Evolutionary conservation across 192 early-diverging fungal species (phyloP).

Genomic region (Rhizophagus clarus): DNA sequence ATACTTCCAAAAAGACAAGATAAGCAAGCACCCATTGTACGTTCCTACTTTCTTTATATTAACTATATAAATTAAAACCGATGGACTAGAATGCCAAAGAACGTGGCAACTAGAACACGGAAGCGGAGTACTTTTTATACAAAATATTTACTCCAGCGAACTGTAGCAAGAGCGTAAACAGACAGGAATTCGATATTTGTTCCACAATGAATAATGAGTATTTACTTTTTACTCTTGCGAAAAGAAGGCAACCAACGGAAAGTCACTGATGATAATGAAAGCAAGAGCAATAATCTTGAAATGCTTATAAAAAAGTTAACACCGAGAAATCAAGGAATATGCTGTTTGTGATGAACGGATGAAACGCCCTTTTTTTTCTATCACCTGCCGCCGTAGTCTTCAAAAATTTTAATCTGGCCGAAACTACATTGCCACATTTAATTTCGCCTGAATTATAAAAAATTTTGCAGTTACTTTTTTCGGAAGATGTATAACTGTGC

Average conservation of each 20-base stretch:
- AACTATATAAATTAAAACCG: background rate
- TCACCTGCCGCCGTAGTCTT: too few species aligned
- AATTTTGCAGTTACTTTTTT: too few species aligned
- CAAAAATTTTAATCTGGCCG: too few species aligned
- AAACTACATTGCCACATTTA: too few species aligned
- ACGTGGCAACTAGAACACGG: background rate
- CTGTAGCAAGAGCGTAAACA: background rate
- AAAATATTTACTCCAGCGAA: background rate
- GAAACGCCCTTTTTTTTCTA: background rate
- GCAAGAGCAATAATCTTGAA: background rate
- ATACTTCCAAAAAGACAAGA: slow-evolving; percentile 28
- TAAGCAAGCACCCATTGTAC: slow-evolving; percentile 27
- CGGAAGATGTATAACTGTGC: too few species aligned
- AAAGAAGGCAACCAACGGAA: background rate
- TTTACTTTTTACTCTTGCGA: background rate
- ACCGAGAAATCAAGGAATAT: background rate
- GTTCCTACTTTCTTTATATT: background rate
- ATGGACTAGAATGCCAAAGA: slow-evolving; percentile 6
- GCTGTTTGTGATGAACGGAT: background rate
- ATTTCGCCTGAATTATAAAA: too few species aligned
- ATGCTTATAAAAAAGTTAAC: background rate
- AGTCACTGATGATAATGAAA: background rate
- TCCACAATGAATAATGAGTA: background rate
- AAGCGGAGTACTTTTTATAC: background rate
- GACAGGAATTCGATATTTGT: background rate